phyloP scores from a whole-genome alignment of 2,329 filamentous ascomycete species.

The Teratosphaeriaceae sp. region DNA sequence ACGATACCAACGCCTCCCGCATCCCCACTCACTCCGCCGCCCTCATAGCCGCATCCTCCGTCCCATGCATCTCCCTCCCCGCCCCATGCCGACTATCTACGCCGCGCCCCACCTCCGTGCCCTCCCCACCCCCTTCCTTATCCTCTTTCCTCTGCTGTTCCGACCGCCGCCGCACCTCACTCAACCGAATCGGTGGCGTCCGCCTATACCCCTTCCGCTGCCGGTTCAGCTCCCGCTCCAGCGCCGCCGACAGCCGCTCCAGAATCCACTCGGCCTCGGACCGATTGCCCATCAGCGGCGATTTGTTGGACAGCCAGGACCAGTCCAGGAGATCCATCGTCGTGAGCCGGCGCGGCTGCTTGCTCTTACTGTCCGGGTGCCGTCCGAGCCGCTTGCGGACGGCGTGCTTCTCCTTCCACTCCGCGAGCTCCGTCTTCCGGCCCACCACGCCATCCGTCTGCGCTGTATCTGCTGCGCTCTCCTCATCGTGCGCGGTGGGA shows the following conservation, averaged over 20 bases:
- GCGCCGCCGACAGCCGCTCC: conserved; percentile 52
- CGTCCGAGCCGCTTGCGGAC: conserved; percentile 9
- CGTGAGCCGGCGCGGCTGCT: conserved; percentile 10
- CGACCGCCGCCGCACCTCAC: conserved; percentile 12
- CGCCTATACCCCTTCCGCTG: conserved; percentile 20
- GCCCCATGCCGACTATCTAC: conserved; percentile 2
- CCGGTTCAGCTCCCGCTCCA: conserved; percentile 46
- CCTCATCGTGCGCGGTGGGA: not conserved
- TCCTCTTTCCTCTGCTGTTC: conserved; percentile 3
- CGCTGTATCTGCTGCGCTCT: not conserved
- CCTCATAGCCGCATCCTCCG: conserved; percentile 8
- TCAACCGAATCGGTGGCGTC: conserved; percentile 25
- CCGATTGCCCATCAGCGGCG: conserved; percentile 62
- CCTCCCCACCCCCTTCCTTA: conserved; percentile 4
- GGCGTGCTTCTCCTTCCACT: conserved; percentile 11
- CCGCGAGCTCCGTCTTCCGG: conserved; percentile 9
- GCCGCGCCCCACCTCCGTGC: conserved; percentile 2
- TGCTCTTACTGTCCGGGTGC: conserved; percentile 11
- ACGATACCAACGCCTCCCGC: not conserved
- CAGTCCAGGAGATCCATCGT: conserved; percentile 39
- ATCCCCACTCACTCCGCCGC: not conserved
- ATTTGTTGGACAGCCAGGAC: conserved; percentile 67
- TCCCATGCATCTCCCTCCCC: conserved; percentile 2
- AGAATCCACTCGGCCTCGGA: conserved; percentile 69
- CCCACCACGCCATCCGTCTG: conserved; percentile 19